Evolutionary conservation across 768 basidiomycete species (phyloP).

Genomic region (Auriscalpium microsporum): DNA sequence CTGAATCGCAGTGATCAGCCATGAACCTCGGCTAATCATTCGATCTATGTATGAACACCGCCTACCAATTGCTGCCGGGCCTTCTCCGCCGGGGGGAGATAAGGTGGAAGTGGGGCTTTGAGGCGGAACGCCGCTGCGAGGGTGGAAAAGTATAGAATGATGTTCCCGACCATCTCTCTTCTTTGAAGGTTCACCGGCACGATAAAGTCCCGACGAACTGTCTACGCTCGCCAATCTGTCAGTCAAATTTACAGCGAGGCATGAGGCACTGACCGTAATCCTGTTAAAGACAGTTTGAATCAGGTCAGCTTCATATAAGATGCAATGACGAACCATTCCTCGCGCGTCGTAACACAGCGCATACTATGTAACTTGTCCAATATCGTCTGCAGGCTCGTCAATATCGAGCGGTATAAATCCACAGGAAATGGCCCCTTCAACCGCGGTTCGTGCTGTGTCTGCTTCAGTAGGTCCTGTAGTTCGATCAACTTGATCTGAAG

Average conservation of each 20-base stretch:
- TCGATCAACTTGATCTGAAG: conserved; percentile 86
- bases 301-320: neutral
- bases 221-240: conserved; percentile 36
- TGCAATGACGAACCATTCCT: conserved; percentile 66
- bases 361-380: conserved; percentile 89
- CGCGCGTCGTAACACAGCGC: conserved; percentile 92
- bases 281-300: conserved; percentile 25
- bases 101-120: conserved; percentile 92
- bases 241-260: neutral
- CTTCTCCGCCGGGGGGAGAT: conserved; percentile 87
- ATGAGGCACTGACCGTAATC: conserved; percentile 54
- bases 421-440: conserved; percentile 94
- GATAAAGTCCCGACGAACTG: conserved; percentile 80
- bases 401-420: conserved; percentile 70
- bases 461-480: conserved; percentile 74
- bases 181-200: conserved; percentile 83
- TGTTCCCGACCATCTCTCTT: conserved; percentile 91
- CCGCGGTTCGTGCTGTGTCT: conserved; percentile 89
- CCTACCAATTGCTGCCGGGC: conserved; percentile 71
- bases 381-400: conserved; percentile 78
- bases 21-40: neutral
- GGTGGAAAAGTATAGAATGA: conserved; percentile 81
- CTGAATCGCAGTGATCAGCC: conserved; percentile 25
- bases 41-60: neutral
- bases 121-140: conserved; percentile 72